Evolutionary conservation across 768 basidiomycete genomes (phyloP).

Genomic region (Leccinum ochraceum): DNA sequence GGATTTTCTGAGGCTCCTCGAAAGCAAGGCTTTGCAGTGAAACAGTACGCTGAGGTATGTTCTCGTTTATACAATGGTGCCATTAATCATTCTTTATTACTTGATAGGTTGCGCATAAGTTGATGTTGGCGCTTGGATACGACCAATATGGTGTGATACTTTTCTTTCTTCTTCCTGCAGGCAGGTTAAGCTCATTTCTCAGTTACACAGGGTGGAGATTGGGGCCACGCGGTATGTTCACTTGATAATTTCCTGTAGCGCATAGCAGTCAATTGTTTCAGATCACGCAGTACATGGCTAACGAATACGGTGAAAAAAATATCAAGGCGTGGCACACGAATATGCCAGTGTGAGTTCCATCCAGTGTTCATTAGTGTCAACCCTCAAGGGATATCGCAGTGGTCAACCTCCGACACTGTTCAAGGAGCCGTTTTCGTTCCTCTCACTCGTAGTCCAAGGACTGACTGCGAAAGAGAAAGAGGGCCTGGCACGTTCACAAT

Average conservation of each 20-base stretch:
- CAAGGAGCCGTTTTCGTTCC: constrained; percentile 29
- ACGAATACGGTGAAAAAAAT: constrained; percentile 40
- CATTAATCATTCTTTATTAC: too few species aligned
- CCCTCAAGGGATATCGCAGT: constrained; percentile 13
- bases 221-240: constrained; percentile 40
- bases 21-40: constrained; percentile 48
- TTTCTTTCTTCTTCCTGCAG: background rate
- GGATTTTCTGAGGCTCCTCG: constrained; percentile 61
- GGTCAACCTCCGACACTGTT: constrained; percentile 23
- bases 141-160: constrained; percentile 44
- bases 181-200: background rate
- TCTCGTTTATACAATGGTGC: background rate
- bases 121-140: constrained; percentile 52
- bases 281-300: constrained; percentile 38
- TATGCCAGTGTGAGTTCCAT: constrained; percentile 38
- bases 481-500: constrained; percentile 18
- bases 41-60: constrained; percentile 57
- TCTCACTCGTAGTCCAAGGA: constrained; percentile 30
- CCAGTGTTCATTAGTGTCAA: background rate
- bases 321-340: constrained; percentile 57
- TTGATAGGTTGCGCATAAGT: constrained; percentile 39
- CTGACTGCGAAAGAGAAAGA: constrained; percentile 31
- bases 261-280: constrained; percentile 12
- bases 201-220: constrained; percentile 55
- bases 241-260: background rate